phyloP scores from a whole-genome alignment of 2,329 filamentous ascomycete genomes.

The Diaporthe eres region DNA sequence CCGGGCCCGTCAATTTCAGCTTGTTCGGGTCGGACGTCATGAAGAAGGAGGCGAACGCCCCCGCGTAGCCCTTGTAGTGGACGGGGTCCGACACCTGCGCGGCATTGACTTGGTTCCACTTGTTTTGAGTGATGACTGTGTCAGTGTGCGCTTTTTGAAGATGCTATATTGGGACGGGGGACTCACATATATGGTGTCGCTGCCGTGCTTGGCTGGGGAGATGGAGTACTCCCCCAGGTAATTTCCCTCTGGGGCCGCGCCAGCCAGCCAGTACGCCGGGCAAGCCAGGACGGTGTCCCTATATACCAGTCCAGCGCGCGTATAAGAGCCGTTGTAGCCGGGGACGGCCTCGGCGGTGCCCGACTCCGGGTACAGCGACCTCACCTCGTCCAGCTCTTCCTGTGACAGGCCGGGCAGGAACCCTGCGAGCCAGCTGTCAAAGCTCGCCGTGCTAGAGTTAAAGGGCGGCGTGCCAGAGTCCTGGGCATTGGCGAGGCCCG shows the following conservation, averaged over 20 bases:
- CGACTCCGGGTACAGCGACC: slow-evolving; percentile 61
- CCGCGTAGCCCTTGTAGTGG: slow-evolving; percentile 69
- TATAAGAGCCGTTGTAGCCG: slow-evolving; percentile 64
- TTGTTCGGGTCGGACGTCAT: slow-evolving; percentile 71
- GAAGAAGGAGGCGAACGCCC: slow-evolving; percentile 73
- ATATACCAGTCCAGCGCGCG: slow-evolving; percentile 69
- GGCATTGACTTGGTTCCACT: slow-evolving; percentile 70
- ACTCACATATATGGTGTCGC: slow-evolving; percentile 69
- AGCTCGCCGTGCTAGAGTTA: slow-evolving; percentile 64
- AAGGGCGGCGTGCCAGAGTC: slow-evolving; percentile 57
- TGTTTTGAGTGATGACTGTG: not conserved
- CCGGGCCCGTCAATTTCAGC: slow-evolving; percentile 65
- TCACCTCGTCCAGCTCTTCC: slow-evolving; percentile 55
- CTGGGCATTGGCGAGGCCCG: slow-evolving; percentile 56
- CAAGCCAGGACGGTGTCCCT: slow-evolving; percentile 72
- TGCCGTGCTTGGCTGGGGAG: slow-evolving; percentile 69
- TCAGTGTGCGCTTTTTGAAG: not conserved
- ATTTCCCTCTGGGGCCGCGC: slow-evolving; percentile 57
- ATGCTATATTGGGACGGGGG: not conserved
- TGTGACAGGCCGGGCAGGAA: slow-evolving; percentile 65
- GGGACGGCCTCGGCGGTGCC: slow-evolving; percentile 63
- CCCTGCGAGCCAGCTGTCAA: slow-evolving; percentile 66
- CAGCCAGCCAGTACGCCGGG: slow-evolving; percentile 70
- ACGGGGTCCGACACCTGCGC: slow-evolving; percentile 66
- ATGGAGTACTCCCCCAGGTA: slow-evolving; percentile 74